A percentile compares a stretch with the other conserved stretches of the same genome.
Conservation (phyloP, 2,329 filamentous ascomycete genomes). For the Zymoseptoria brevis region DNA sequence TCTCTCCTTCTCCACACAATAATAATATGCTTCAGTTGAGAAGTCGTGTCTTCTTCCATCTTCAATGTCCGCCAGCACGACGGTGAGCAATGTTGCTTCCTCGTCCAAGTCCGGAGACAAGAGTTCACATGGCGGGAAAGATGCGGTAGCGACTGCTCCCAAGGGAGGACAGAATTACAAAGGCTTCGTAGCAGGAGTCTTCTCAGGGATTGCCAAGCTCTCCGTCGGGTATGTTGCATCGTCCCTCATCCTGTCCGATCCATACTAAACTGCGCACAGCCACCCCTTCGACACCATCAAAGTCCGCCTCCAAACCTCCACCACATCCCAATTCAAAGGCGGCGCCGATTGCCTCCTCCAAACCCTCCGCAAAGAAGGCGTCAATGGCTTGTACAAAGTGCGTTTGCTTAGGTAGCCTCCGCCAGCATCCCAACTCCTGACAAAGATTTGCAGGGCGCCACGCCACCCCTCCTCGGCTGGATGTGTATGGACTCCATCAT, state of each 20-base stretch:
- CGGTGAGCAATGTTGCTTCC: slow-evolving; percentile 19
- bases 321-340: slow-evolving; percentile 68
- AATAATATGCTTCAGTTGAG: background rate
- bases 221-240: slow-evolving; percentile 50
- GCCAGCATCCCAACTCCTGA: background rate
- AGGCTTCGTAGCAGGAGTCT: slow-evolving; percentile 95
- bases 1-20: background rate
- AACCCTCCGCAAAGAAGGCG: slow-evolving; percentile 77
- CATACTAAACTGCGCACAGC: slow-evolving; percentile 33
- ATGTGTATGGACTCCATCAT: slow-evolving; percentile 96
- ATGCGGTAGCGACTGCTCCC: slow-evolving; percentile 12
- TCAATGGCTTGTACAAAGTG: slow-evolving; percentile 83
- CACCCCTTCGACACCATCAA: slow-evolving; percentile 92
- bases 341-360: slow-evolving; percentile 78
- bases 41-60: background rate
- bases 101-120: slow-evolving; percentile 12
- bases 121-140: slow-evolving; percentile 7
- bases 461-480: slow-evolving; percentile 88
- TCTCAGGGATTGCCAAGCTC: slow-evolving; percentile 86
- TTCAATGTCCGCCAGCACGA: slow-evolving; percentile 15
- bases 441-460: slow-evolving; percentile 29
- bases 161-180: slow-evolving; percentile 58
- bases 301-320: slow-evolving; percentile 84
- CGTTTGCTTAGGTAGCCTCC: slow-evolving; percentile 31
- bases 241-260: background rate